Evolutionary conservation across 306 rosid species (phyloP), one percentile per base, ranked within the genome.

Genomic region (Phaseolus lunatus): DNA sequence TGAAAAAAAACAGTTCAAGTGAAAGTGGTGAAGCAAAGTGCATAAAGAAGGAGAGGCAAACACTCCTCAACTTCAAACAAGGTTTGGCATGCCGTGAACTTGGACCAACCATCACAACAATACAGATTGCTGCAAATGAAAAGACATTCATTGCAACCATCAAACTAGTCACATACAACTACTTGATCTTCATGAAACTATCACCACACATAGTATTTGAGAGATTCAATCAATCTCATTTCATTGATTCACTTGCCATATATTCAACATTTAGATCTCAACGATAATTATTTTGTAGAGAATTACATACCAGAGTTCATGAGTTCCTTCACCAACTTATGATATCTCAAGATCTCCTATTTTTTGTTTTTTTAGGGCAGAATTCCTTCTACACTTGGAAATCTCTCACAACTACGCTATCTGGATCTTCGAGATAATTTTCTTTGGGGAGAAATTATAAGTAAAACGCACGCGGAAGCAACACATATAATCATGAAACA

Each of bases 81-180:
- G 37, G 9, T 33, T 5, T 33, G 78, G 29, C 63, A 35, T 61
- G 7, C 12, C 61, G 9, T 48, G 72, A 11, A 79, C 72, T 2
- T 78, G 82, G 82, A 58, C 5, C 1, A 8, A 22, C 6, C 9
- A 39, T 39, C 12, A 0, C 0, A 22, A 18, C 5, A 45, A 53
- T 7, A 23, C 16, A 2, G 66, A 78, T n/a, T 70, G 78, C 5
- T 79, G 72, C 72, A 35, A 11, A 1, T 79, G 83, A 72, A 15
- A 3, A 16, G 35, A 57, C 26, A 20, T 79, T 33, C 7, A 11
- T 0, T 79, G 78, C 72, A 70, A 24, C 66, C 61, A 48, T 5
- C n/a, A 59, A 79, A 70, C 66, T 0, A 44, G 64, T 47, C 82
- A 31, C 33, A 11, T 78, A 1, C 18, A 3, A 0, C 7, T 14